These are phyloP conservation scores for Saitozyma sp. DNA, from an alignment of 768 basidiomycete genomes.

Conservation along the genomic window DNA sequence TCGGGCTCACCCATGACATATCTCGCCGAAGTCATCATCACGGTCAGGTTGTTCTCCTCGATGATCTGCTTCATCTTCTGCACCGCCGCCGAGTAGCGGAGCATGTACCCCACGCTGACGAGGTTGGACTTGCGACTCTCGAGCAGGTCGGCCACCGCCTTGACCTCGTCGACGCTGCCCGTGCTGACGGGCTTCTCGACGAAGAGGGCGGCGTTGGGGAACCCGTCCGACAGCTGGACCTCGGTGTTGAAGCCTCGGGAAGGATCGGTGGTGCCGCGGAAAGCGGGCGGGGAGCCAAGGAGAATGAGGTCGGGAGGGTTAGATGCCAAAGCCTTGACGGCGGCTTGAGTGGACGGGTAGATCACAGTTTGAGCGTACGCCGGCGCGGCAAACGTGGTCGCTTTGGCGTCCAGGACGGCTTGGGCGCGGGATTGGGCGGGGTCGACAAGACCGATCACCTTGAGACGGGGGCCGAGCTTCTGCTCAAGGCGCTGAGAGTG, in stretches of 20 bases:
- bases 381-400: constrained; percentile 80
- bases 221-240: constrained; percentile 73
- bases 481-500: constrained; percentile 56
- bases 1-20: constrained; percentile 20
- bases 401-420: constrained; percentile 73
- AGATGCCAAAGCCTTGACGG: background rate
- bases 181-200: constrained; percentile 88
- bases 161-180: constrained; percentile 63
- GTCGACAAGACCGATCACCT: constrained; percentile 87
- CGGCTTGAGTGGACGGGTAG: constrained; percentile 2
- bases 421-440: constrained; percentile 74
- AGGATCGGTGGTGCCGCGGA: constrained; percentile 65
- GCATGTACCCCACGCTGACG: constrained; percentile 65
- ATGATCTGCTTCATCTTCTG: constrained; percentile 94
- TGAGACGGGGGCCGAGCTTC: constrained; percentile 90
- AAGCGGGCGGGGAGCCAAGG: constrained; percentile 77
- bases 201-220: constrained; percentile 82
- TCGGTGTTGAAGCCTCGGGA: constrained; percentile 74
- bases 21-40: constrained; percentile 82
- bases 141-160: constrained; percentile 69
- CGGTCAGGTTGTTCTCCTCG: constrained; percentile 81
- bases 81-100: constrained; percentile 84
- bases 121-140: constrained; percentile 54
- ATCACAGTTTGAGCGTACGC: constrained; percentile 73
- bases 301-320: constrained; percentile 14